Evolutionary conservation across 768 basidiomycete genomes (phyloP).

Genomic region (Pleurotus tuoliensis): DNA sequence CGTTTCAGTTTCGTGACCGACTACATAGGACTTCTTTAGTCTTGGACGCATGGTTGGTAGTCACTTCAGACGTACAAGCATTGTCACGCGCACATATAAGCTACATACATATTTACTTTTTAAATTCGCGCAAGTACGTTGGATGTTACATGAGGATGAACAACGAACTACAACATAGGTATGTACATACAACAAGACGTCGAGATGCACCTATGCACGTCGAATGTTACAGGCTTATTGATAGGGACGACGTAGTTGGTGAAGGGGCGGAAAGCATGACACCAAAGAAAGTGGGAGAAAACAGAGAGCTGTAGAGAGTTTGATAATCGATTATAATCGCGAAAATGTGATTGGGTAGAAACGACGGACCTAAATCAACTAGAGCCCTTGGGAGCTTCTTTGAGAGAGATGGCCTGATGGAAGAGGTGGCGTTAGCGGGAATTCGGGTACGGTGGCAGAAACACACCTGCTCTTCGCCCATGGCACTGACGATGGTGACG

Average conservation of each 20-base stretch:
- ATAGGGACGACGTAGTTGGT: neutral
- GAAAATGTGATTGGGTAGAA: neutral
- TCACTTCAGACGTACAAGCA: too few relatives aligned
- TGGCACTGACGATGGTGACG: conserved; percentile 83
- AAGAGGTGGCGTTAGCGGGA: conserved; percentile 2
- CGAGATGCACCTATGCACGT: neutral
- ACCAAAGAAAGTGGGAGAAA: neutral
- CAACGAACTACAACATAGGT: neutral
- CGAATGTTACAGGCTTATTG: neutral
- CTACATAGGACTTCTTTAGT: too few relatives aligned
- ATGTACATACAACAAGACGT: conserved; percentile 3
- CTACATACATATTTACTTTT: conserved; percentile 7
- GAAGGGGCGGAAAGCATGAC: neutral
- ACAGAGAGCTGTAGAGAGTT: neutral
- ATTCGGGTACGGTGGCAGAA: neutral
- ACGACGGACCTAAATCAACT: neutral
- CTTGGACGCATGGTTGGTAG: too few relatives aligned
- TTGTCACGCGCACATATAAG: too few relatives aligned
- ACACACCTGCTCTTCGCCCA: conserved; percentile 84
- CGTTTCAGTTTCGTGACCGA: too few relatives aligned
- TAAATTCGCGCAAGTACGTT: neutral
- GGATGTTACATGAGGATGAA: conserved; percentile 4
- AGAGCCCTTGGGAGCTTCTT: conserved; percentile 78
- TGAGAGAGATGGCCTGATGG: conserved; percentile 70
- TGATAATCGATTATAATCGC: neutral